Percentiles rank a stretch among this genome's conserved stretches.
phyloP scores from a whole-genome alignment of 768 basidiomycete species.

The Lentinus tigrinus region DNA sequence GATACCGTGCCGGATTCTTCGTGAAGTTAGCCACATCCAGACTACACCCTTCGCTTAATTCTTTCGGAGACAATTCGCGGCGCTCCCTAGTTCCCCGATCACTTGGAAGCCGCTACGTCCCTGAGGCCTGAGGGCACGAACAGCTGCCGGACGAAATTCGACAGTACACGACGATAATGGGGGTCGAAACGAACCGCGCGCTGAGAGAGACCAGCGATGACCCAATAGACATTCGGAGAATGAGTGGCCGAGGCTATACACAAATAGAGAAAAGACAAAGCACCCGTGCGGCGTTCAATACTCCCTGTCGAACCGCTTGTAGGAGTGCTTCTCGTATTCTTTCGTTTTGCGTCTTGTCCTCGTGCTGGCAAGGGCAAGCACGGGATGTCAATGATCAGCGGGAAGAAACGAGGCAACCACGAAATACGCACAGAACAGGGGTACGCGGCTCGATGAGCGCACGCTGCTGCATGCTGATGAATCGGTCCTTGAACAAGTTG shows the following conservation, averaged over 20 bases:
- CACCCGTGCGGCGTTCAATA: neutral
- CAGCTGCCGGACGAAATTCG: too few relatives aligned
- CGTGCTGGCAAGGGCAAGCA: slow-evolving; percentile 51
- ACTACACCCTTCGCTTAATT: neutral
- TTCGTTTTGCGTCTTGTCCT: slow-evolving; percentile 48
- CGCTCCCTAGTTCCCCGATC: neutral
- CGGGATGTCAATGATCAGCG: slow-evolving; percentile 1
- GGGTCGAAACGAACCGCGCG: neutral
- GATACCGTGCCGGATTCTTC: neutral
- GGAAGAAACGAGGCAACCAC: neutral
- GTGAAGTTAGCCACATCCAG: neutral
- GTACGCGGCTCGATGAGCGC: slow-evolving; percentile 84
- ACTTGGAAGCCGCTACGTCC: neutral
- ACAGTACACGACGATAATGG: too few relatives aligned
- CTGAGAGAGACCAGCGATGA: neutral
- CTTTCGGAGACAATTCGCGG: neutral
- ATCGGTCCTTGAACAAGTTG: slow-evolving; percentile 88
- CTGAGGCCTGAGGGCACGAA: too few relatives aligned
- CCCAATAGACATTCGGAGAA: too few relatives aligned
- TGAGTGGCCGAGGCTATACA: neutral
- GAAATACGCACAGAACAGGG: slow-evolving; percentile 62
- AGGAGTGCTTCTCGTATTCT: slow-evolving; percentile 78
- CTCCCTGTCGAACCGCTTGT: slow-evolving; percentile 64
- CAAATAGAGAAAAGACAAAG: neutral
- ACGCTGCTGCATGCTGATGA: slow-evolving; percentile 83